Evolutionary conservation across 495 filamentous ascomycete species (phyloP).

Genomic region (Xylaria scruposa): DNA sequence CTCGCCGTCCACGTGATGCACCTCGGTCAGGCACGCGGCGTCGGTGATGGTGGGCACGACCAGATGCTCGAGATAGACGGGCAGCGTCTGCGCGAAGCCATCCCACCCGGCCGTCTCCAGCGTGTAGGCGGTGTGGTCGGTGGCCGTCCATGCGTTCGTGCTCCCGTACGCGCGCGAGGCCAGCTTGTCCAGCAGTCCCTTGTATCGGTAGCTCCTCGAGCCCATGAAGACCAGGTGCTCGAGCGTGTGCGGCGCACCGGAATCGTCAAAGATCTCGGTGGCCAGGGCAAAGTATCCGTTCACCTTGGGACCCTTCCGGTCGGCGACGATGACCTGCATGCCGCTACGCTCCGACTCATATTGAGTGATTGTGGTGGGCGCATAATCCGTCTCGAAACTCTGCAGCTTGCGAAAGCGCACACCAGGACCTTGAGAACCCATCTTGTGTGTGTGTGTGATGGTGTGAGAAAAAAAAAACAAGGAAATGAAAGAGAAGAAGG

Average conservation of each 20-base stretch:
- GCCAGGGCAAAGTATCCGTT: constrained; percentile 94
- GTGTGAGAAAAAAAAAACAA: too few species aligned
- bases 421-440: constrained; percentile 42
- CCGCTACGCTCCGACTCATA: constrained; percentile 83
- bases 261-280: constrained; percentile 97
- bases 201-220: constrained; percentile 91
- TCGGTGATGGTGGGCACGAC: constrained; percentile 91
- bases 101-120: constrained; percentile 96
- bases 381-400: constrained; percentile 86
- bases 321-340: constrained; percentile 90
- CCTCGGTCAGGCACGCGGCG: constrained; percentile 91
- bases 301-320: constrained; percentile 91
- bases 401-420: constrained; percentile 81
- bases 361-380: constrained; percentile 81
- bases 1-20: constrained; percentile 91
- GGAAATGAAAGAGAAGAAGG: too few species aligned
- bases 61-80: constrained; percentile 94
- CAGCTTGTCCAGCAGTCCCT: constrained; percentile 92
- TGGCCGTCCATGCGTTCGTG: constrained; percentile 96
- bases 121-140: constrained; percentile 96
- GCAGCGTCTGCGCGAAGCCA: constrained; percentile 91
- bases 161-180: constrained; percentile 89
- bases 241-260: constrained; percentile 91
- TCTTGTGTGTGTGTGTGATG: constrained; percentile 34
- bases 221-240: constrained; percentile 99